These are phyloP conservation scores for Candida nonsorbophila DNA, from an alignment of 805 yeast genomes.

Conservation along the genomic window DNA sequence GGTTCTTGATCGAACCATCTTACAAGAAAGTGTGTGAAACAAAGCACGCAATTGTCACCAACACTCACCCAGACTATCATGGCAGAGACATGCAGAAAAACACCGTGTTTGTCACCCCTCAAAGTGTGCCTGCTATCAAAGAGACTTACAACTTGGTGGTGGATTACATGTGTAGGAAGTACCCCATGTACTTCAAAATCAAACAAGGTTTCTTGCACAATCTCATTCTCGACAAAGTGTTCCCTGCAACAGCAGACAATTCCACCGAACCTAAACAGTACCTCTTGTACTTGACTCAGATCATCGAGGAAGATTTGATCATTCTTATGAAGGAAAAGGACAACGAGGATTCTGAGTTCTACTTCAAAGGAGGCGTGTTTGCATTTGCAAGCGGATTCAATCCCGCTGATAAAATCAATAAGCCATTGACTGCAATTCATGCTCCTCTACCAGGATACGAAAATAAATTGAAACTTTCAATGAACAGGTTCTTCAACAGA, in stretches of 20 bases:
- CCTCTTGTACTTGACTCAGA: slow-evolving; percentile 19
- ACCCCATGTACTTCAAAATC: slow-evolving; percentile 30
- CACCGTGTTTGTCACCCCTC: slow-evolving; percentile 28
- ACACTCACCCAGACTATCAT: slow-evolving; percentile 28
- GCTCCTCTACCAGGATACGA: slow-evolving; percentile 40
- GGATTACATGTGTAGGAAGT: slow-evolving; percentile 29
- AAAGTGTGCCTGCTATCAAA: slow-evolving; percentile 26
- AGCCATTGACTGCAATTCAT: slow-evolving; percentile 33
- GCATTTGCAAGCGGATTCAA: slow-evolving; percentile 43
- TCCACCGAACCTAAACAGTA: slow-evolving; percentile 9
- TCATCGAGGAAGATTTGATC: slow-evolving; percentile 39
- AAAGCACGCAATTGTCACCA: slow-evolving; percentile 23
- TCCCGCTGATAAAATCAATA: slow-evolving; percentile 31
- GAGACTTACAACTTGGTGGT: slow-evolving; percentile 30
- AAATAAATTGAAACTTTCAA: slow-evolving; percentile 30
- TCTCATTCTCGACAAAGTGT: slow-evolving; percentile 17
- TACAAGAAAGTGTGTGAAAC: slow-evolving; percentile 20
- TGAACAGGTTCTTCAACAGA: slow-evolving; percentile 36
- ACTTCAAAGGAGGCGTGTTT: slow-evolving; percentile 39
- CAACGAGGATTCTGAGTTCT: slow-evolving; percentile 27
- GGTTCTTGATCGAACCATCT: slow-evolving; percentile 35
- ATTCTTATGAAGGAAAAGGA: slow-evolving; percentile 30
- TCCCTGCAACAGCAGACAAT: slow-evolving; percentile 2
- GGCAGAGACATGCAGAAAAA: slow-evolving; percentile 16
- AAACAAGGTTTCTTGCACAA: slow-evolving; percentile 16